Percentiles rank a stretch among this genome's conserved stretches.
Evolutionary conservation across 495 filamentous ascomycete genomes (phyloP).

Genomic region (Neurospora sp.): DNA sequence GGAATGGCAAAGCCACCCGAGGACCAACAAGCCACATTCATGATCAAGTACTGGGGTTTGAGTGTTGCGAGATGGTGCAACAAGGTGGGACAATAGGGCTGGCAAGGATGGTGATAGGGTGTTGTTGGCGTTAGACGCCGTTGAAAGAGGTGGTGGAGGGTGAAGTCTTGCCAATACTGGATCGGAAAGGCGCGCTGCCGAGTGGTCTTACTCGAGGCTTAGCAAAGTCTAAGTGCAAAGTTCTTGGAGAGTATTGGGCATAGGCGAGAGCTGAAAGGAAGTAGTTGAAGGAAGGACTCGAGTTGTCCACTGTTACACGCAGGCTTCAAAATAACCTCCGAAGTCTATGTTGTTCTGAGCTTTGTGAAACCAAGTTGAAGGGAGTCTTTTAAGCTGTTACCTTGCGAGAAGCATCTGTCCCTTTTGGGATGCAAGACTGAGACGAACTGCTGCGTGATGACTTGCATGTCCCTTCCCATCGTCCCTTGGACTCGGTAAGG

Average conservation of each 20-base stretch:
- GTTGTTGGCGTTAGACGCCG: neutral
- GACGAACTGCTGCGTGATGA: neutral
- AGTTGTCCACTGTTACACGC: neutral
- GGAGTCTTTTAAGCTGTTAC: neutral
- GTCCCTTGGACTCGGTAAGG: neutral
- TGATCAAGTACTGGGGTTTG: neutral
- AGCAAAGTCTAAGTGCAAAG: neutral
- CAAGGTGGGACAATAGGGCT: neutral
- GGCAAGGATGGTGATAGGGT: neutral
- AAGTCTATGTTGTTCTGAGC: neutral
- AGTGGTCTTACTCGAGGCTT: neutral
- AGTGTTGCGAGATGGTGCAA: neutral
- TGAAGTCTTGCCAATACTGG: neutral
- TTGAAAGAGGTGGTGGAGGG: neutral
- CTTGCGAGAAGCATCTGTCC: neutral
- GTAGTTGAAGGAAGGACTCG: neutral
- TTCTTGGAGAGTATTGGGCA: neutral
- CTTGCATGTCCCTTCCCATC: neutral
- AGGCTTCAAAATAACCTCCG: neutral
- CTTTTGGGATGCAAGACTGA: neutral
- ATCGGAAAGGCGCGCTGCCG: neutral
- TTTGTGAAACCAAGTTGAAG: neutral
- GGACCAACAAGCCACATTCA: neutral
- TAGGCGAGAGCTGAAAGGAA: neutral
- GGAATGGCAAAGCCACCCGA: neutral